phyloP scores from a whole-genome alignment of 345 rosid genomes.

The Barbarea vulgaris region DNA sequence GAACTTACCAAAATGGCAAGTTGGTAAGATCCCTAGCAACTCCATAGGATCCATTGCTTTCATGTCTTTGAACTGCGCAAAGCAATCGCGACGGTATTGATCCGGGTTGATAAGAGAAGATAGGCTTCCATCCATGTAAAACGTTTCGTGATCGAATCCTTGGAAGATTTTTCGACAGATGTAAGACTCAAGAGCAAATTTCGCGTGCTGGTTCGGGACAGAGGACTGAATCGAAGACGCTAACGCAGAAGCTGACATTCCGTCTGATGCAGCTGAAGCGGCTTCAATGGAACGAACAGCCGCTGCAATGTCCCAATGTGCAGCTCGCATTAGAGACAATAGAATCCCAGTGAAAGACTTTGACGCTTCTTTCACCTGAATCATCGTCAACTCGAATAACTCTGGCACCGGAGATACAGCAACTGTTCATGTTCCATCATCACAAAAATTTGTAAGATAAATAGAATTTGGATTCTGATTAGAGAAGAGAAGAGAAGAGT shows the following conservation, averaged over 20 bases:
- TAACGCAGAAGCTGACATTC: conserved; percentile 38
- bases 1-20: conserved; percentile 88
- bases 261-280: conserved; percentile 51
- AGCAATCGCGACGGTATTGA: conserved; percentile 82
- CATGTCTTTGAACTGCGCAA: conserved; percentile 84
- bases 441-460: background rate
- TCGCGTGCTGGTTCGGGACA: conserved; percentile 71
- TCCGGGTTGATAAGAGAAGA: conserved; percentile 81
- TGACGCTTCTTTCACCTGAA: conserved; percentile 73
- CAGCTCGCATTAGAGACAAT: conserved; percentile 82
- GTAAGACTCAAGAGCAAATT: conserved; percentile 83
- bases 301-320: conserved; percentile 92
- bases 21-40: conserved; percentile 82
- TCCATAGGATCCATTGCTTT: conserved; percentile 92
- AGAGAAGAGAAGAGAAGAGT: background rate
- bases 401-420: conserved; percentile 81
- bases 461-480: background rate
- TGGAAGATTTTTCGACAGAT: conserved; percentile 70
- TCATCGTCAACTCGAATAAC: conserved; percentile 68
- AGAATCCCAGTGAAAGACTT: conserved; percentile 78
- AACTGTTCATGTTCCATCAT: conserved; percentile 47
- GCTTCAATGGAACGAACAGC: conserved; percentile 94
- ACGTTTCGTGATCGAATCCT: conserved; percentile 92
- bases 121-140: conserved; percentile 89
- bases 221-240: conserved; percentile 57